Evolutionary conservation across 176 grass and related monocot genomes (phyloP).

Genomic region (Pharus latifolius): DNA sequence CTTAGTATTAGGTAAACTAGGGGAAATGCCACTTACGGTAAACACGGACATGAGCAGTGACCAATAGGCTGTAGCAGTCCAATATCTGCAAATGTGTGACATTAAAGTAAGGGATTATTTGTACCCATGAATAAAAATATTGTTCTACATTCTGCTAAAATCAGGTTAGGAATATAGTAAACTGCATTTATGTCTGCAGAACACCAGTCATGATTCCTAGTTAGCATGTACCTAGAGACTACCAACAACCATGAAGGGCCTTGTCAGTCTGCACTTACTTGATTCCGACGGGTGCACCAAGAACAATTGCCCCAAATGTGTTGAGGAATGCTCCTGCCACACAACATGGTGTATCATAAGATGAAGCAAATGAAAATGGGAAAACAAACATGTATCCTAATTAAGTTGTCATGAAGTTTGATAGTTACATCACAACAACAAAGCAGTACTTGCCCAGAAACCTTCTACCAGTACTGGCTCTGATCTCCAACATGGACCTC

Average conservation of each 20-base stretch:
- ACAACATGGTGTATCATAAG: background rate
- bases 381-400: background rate
- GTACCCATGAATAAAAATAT: background rate
- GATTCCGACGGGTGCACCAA: slow-evolving; percentile 69
- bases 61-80: slow-evolving; percentile 64
- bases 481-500: background rate
- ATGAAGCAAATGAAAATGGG: background rate
- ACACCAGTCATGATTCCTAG: background rate
- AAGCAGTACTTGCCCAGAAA: no score
- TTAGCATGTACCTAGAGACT: background rate
- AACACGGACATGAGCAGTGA: slow-evolving; percentile 78
- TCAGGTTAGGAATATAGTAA: background rate
- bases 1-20: background rate
- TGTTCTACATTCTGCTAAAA: background rate
- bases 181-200: background rate
- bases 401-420: background rate
- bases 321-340: slow-evolving; percentile 71
- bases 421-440: background rate
- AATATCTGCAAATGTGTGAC: slow-evolving; percentile 46
- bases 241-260: background rate
- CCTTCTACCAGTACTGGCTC: no score
- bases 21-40: slow-evolving; percentile 45
- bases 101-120: background rate
- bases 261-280: slow-evolving; percentile 38
- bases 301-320: slow-evolving; percentile 91